Evolutionary conservation across 2,329 filamentous ascomycete species (phyloP).

Genomic region (Neonectria hederae): DNA sequence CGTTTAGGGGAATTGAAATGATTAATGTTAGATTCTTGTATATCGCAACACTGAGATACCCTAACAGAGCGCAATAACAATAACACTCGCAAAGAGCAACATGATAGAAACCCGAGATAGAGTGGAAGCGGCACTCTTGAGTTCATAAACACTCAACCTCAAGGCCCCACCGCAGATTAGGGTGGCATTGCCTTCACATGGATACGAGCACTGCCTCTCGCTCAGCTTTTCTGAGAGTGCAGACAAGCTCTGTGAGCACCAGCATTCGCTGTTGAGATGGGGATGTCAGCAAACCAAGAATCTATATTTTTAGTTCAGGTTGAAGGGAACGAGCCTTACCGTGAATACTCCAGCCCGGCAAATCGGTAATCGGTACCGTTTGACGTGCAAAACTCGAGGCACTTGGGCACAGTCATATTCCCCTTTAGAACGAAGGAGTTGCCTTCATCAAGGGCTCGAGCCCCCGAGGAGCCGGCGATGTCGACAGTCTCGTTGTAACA

Average conservation of each 20-base stretch:
- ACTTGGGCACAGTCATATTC: conserved; percentile 62
- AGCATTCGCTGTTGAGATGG: conserved; percentile 61
- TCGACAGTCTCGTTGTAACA: conserved; percentile 68
- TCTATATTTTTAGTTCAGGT: not conserved
- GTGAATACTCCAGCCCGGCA: conserved; percentile 65
- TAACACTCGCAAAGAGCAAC: conserved; percentile 5
- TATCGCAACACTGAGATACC: not conserved
- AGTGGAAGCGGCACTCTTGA: conserved; percentile 17
- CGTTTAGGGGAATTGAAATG: not conserved
- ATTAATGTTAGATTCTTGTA: not conserved
- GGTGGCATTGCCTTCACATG: conserved; percentile 62
- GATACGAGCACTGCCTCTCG: conserved; percentile 59
- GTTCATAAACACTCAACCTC: conserved; percentile 57
- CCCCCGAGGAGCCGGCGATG: conserved; percentile 49
- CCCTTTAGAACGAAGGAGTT: conserved; percentile 51
- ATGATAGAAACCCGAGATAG: conserved; percentile 1
- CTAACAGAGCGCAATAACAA: conserved; percentile 19
- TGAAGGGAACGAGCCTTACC: conserved; percentile 44
- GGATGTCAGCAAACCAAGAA: not conserved
- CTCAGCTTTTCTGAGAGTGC: conserved; percentile 56
- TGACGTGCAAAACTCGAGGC: conserved; percentile 60
- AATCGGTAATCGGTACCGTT: conserved; percentile 54
- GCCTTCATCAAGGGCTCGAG: conserved; percentile 59
- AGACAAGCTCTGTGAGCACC: conserved; percentile 63
- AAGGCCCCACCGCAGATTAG: conserved; percentile 65